Base-by-base conservation (phyloP, 2,329 filamentous ascomycete genomes). In the Aureobasidium subglaciale region DNA sequence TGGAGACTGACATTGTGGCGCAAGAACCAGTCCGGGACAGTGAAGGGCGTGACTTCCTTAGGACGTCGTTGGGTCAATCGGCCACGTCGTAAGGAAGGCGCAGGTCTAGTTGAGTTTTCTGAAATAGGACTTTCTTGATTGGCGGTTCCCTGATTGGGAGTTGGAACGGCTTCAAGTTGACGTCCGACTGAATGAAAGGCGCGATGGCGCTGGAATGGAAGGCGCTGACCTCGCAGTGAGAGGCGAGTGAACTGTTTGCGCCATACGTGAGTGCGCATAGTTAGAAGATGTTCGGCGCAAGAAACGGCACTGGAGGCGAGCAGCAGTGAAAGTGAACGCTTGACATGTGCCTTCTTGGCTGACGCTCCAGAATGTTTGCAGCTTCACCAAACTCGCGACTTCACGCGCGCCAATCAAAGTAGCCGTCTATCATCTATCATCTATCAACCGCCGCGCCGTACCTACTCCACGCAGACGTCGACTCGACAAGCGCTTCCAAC, bases 1-100 rank as follows among this genome's bases (percentile, higher is more conserved):
- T 59, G 56, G 13, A 70, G 58, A 40, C 63, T 63, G 41, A 71
- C 67, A 61, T 71, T 70, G 49, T 69, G 61, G 22, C 63, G 62
- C 42, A 71, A 49, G 53, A 71, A 71, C 69, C 69, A 71, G 5
- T 67, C 63, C 11, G 69, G 69, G n/a, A 70, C 41, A 20, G 42
- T 56, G n/a, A 57, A 58, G 6, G 46, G 30, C 22, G 56, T 29
- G n/a, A 48, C 38, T 35, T 57, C 56, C 29, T 52, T 52, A 34
- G 46, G 48, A 6, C 55, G 43, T 10, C 43, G 43, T 18, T 35
- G 22, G 6, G 34, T 15, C 9, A 34, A 16, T 2, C 38, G 30
- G 15, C 27, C 37, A 25, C 55, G 43, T 5, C 42, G 37, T 16
- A 16, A 18, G 18, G 29, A 42, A 27, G 35, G n/a, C 11, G 41